These are phyloP conservation scores for Sapria himalayana DNA, from an alignment of 345 rosid genomes.

Conservation along the genomic window DNA sequence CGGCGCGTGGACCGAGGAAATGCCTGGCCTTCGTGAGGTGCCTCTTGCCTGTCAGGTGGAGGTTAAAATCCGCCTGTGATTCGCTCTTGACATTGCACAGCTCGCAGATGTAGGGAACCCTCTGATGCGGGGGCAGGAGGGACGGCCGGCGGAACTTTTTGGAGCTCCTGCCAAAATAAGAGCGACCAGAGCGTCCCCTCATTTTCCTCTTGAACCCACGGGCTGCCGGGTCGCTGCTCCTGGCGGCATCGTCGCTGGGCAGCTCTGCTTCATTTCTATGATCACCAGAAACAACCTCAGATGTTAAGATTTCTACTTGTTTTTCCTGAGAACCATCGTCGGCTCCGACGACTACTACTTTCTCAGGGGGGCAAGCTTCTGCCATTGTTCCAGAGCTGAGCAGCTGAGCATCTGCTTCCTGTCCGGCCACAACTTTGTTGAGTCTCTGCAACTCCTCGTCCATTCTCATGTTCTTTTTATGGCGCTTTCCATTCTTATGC, in stretches of 20 bases:
- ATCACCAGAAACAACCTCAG: conserved; percentile 5
- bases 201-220: conserved; percentile 14
- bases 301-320: conserved; percentile 4
- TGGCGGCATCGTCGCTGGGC: conserved; percentile 7
- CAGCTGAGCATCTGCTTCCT: conserved; percentile 10
- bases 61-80: conserved; percentile 16
- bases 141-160: conserved; percentile 10
- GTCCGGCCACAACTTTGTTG: conserved; percentile 9
- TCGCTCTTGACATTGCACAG: conserved; percentile 22
- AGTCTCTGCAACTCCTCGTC: conserved; percentile 11
- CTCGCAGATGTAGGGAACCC: conserved; percentile 16
- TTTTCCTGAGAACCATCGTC: conserved; percentile 8
- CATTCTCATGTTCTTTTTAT: conserved; percentile 13
- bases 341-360: too few species aligned
- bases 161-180: conserved; percentile 12
- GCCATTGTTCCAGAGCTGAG: conserved; percentile 3
- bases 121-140: conserved; percentile 13
- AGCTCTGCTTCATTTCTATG: conserved; percentile 8
- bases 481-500: conserved; percentile 25
- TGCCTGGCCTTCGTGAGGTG: conserved; percentile 16
- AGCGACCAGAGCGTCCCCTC: conserved; percentile 14
- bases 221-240: background rate
- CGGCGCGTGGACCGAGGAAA: conserved; percentile 12
- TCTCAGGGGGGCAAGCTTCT: conserved; percentile 6
- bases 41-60: conserved; percentile 23